Conservation (phyloP, 768 basidiomycete genomes). For the Lactifluus piperatus region DNA sequence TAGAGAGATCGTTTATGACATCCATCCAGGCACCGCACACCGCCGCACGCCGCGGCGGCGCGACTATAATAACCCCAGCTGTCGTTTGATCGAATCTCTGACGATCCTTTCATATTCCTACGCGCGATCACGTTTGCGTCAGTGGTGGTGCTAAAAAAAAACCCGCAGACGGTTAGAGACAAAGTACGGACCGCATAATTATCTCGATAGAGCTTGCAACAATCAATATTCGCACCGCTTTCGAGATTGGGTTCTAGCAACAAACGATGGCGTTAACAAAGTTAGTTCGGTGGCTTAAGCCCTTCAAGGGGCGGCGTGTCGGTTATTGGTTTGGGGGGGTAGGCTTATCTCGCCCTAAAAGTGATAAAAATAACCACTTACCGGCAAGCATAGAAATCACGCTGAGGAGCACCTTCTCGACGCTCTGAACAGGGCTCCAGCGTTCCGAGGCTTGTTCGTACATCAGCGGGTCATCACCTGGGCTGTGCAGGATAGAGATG, state of each 20-base stretch:
- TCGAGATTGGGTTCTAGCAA: constrained; percentile 90
- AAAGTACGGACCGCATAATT: constrained; percentile 48
- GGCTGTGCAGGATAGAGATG: constrained; percentile 95
- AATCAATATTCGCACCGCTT: constrained; percentile 94
- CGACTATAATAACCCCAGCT: constrained; percentile 65
- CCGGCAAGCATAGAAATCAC: constrained; percentile 97
- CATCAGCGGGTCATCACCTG: constrained; percentile 84
- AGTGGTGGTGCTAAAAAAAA: neutral
- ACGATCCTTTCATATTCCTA: constrained; percentile 87
- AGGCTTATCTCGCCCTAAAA: neutral
- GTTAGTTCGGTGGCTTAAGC: too few relatives aligned
- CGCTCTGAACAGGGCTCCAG: constrained; percentile 98
- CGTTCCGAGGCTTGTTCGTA: constrained; percentile 94
- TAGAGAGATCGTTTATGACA: neutral
- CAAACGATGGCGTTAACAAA: neutral
- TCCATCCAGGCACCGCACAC: neutral
- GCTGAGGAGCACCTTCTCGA: constrained; percentile 93
- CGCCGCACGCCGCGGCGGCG: neutral
- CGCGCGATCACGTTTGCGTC: neutral
- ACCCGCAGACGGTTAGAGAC: too few relatives aligned
- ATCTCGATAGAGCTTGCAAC: constrained; percentile 93
- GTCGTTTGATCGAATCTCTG: constrained; percentile 71
- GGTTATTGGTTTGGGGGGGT: too few relatives aligned
- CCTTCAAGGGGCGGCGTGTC: too few relatives aligned
- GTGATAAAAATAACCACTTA: constrained; percentile 23